These are phyloP conservation scores for Catenaria anguillulae DNA, from an alignment of 371 early-diverging fungal species.

Conservation along the genomic window DNA sequence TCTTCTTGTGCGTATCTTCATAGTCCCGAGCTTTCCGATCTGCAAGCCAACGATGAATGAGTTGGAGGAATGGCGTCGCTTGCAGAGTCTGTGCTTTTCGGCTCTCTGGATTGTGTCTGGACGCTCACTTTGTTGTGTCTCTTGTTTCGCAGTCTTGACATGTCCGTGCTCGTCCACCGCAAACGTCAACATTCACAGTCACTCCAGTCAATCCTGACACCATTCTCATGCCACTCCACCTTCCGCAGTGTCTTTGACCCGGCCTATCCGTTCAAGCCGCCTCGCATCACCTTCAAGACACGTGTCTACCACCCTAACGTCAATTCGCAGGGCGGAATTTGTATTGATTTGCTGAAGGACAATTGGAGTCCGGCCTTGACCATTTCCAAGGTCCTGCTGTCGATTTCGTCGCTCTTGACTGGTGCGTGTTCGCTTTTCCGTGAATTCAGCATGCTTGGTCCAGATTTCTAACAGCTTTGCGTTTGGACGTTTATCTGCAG, in stretches of 20 bases:
- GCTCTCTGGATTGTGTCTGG: too few relatives aligned
- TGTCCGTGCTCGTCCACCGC: conserved; percentile 20
- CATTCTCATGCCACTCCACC: neutral
- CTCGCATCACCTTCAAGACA: conserved; percentile 61
- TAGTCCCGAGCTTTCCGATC: conserved; percentile 82
- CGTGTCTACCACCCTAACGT: conserved; percentile 95
- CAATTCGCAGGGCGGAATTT: conserved; percentile 75
- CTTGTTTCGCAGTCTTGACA: too few relatives aligned
- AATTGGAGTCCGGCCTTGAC: conserved; percentile 93
- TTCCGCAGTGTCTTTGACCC: neutral
- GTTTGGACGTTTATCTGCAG: too few relatives aligned
- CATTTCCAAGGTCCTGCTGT: conserved; percentile 45
- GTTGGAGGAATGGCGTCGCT: too few relatives aligned
- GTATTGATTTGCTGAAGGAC: conserved; percentile 60
- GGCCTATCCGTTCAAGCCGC: neutral
- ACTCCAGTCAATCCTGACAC: neutral
- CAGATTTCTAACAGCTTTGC: too few relatives aligned
- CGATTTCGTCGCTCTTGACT: conserved; percentile 5
- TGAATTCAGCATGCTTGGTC: too few relatives aligned
- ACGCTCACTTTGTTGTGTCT: too few relatives aligned
- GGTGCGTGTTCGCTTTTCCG: too few relatives aligned
- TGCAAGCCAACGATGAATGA: too few relatives aligned
- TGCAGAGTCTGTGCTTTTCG: too few relatives aligned
- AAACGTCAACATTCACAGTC: neutral
- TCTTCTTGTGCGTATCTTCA: conserved; percentile 84